A percentile compares a stretch with the other conserved stretches of the same genome.
These are phyloP conservation scores for Brassica carinata DNA, from an alignment of 345 rosid species.

Conservation along the genomic window DNA sequence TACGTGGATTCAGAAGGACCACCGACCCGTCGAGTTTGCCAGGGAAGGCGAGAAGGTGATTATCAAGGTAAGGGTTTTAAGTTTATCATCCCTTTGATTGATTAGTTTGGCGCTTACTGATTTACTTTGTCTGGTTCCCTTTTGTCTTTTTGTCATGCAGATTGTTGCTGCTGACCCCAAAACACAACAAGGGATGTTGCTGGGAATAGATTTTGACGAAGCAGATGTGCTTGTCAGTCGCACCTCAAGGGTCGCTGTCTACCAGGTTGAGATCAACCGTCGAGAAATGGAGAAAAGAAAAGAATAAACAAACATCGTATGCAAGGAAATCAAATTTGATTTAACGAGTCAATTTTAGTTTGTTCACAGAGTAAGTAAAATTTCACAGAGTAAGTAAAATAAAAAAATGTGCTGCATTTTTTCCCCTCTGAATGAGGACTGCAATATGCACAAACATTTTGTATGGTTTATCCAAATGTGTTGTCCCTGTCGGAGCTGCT, in stretches of 20 bases:
- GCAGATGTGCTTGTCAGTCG: neutral
- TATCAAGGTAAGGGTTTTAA: neutral
- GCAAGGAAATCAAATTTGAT: no score
- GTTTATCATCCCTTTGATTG: neutral
- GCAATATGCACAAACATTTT: no score
- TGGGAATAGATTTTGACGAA: neutral
- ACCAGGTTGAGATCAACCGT: neutral
- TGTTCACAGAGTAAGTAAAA: no score
- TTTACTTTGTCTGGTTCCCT: neutral
- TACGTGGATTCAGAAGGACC: neutral
- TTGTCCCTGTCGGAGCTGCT: no score
- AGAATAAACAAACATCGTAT: neutral
- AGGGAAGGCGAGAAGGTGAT: neutral
- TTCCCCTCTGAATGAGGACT: no score
- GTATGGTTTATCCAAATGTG: no score
- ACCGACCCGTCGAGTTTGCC: neutral
- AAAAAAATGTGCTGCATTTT: no score
- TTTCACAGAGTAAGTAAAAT: no score
- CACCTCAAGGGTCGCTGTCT: neutral
- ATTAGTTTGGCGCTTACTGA: neutral
- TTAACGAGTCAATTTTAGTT: no score
- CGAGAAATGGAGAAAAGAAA: neutral
- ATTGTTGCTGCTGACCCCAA: neutral
- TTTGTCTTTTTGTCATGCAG: neutral
- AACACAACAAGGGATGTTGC: neutral